Conservation (phyloP, 306 rosid genomes). For the Psophocarpus tetragonolobus region DNA sequence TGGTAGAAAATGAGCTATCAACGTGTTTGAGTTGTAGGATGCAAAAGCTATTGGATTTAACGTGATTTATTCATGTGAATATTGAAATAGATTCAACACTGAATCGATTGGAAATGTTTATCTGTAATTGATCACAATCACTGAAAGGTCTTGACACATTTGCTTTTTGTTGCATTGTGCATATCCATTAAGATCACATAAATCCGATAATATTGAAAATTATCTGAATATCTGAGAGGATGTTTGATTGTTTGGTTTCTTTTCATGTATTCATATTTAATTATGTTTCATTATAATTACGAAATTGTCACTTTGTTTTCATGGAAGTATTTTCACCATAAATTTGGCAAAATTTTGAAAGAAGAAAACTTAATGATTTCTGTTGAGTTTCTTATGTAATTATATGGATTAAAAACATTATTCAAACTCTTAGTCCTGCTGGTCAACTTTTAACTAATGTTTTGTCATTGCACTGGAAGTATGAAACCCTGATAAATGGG, state of each 20-base stretch:
- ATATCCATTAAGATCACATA: background rate
- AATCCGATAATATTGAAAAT: background rate
- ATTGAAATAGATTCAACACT: background rate
- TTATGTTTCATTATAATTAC: background rate
- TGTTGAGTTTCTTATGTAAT: background rate
- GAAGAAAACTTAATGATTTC: background rate
- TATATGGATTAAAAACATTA: background rate
- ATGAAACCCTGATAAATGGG: background rate
- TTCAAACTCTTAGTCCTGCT: too few relatives aligned
- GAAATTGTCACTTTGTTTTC: background rate
- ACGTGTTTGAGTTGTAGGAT: conserved; percentile 10
- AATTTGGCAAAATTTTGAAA: background rate
- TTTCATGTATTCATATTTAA: background rate
- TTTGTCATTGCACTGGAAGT: too few relatives aligned
- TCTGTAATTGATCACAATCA: background rate
- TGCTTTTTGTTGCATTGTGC: background rate
- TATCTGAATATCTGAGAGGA: background rate
- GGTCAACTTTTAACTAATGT: background rate
- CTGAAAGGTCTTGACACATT: background rate
- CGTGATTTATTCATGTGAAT: background rate
- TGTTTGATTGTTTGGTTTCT: background rate
- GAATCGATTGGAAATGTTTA: background rate
- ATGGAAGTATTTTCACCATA: background rate
- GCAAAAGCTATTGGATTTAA: background rate
- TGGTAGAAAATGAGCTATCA: conserved; percentile 11